Conservation (phyloP, 129 eudicot species). For the Tagetes patula region DNA sequence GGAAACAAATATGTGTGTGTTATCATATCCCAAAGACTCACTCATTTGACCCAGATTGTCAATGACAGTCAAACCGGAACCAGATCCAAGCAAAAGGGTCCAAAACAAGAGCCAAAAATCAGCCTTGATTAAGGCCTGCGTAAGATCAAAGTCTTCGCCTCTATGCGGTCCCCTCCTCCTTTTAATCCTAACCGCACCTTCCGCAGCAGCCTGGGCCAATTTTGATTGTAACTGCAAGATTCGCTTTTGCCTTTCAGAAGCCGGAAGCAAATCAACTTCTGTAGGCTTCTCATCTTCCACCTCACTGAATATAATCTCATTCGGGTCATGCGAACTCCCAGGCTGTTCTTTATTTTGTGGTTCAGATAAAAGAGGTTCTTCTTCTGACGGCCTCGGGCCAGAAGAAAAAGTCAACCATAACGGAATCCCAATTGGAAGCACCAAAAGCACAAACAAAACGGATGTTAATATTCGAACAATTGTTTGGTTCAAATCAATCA, state of each 20-base stretch:
- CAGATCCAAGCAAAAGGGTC: constrained; percentile 85
- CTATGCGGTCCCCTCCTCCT: constrained; percentile 81
- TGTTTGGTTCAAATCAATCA: constrained; percentile 48
- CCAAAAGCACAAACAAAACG: constrained; percentile 50
- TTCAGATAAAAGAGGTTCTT: constrained; percentile 67
- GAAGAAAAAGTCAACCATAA: constrained; percentile 40
- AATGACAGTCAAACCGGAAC: constrained; percentile 94
- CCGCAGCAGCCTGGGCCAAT: constrained; percentile 97
- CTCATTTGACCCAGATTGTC: constrained; percentile 98
- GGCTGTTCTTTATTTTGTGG: constrained; percentile 45
- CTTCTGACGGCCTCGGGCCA: constrained; percentile 42
- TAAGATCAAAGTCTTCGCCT: constrained; percentile 95
- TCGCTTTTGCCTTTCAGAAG: constrained; percentile 70
- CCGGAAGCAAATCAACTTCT: constrained; percentile 76
- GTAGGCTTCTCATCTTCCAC: constrained; percentile 85
- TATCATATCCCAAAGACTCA: constrained; percentile 82
- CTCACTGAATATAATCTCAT: constrained; percentile 88
- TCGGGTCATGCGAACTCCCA: constrained; percentile 40
- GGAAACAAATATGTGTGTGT: constrained; percentile 88
- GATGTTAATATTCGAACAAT: constrained; percentile 57
- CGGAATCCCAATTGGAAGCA: constrained; percentile 65
- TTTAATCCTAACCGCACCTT: constrained; percentile 94
- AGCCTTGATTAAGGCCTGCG: constrained; percentile 86
- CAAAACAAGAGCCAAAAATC: constrained; percentile 93
- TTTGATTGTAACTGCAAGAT: constrained; percentile 71